Evolutionary conservation across 306 rosid species (phyloP).

Genomic region (Alnus rubra): DNA sequence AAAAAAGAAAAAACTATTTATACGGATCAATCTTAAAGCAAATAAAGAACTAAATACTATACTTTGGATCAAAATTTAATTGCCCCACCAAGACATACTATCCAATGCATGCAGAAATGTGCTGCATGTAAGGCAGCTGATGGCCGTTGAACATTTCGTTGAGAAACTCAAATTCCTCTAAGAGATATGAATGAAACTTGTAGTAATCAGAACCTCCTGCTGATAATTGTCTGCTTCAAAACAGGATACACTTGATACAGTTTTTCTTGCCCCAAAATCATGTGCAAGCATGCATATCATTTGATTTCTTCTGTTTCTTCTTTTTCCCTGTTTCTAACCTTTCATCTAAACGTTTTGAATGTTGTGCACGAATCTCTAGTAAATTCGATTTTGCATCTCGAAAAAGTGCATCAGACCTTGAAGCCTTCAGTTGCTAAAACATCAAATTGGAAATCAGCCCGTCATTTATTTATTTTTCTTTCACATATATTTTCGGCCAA

Average conservation of each 20-base stretch:
- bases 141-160: no score
- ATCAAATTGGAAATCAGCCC: constrained; percentile 18
- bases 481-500: background rate
- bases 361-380: constrained; percentile 66
- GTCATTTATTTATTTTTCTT: background rate
- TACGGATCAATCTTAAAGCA: no score
- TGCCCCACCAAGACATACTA: no score
- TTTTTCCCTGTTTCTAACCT: constrained; percentile 53
- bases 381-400: constrained; percentile 74
- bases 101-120: no score
- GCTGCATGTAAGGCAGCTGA: no score
- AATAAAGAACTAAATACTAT: no score
- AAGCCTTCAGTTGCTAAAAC: constrained; percentile 84
- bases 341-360: constrained; percentile 64
- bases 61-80: no score
- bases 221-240: no score
- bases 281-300: constrained; percentile 23
- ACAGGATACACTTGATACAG: no score
- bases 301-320: constrained; percentile 45
- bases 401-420: constrained; percentile 77
- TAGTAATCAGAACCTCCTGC: background rate
- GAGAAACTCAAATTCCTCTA: no score
- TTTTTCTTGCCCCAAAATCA: constrained; percentile 7
- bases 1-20: no score
- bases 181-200: no score